Conservation (phyloP, 805 yeast species). For the Candida germanica region DNA sequence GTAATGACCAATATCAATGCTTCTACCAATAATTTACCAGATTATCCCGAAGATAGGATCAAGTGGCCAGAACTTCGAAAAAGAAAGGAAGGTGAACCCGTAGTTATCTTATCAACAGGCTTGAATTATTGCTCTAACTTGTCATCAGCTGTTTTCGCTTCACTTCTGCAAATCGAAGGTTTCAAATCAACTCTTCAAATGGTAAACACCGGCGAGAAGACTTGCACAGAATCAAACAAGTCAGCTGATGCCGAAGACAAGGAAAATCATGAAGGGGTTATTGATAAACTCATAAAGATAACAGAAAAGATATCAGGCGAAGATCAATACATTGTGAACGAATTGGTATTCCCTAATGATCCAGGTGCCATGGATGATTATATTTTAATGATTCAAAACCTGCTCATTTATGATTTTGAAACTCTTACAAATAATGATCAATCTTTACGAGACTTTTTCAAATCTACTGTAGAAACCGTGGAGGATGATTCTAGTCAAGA, state of each 20-base stretch:
- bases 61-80: slow-evolving; percentile 1
- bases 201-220: too few species aligned
- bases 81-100: slow-evolving; percentile 4
- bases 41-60: too few species aligned
- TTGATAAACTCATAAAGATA: too few species aligned
- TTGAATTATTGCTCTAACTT: not conserved
- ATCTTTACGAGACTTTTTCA: slow-evolving; percentile 17
- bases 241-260: too few species aligned
- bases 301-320: not conserved
- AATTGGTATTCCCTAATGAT: slow-evolving; percentile 7
- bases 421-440: slow-evolving; percentile 2
- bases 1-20: not conserved
- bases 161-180: slow-evolving; percentile 11
- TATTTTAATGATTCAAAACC: slow-evolving; percentile 16
- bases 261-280: too few species aligned
- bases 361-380: slow-evolving; percentile 18
- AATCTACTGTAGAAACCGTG: slow-evolving; percentile 26
- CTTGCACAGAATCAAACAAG: too few species aligned
- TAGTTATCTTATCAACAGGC: slow-evolving; percentile 4
- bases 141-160: slow-evolving; percentile 6
- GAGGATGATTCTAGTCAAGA: slow-evolving; percentile 17
- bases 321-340: slow-evolving; percentile 8
- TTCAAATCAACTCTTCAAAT: slow-evolving; percentile 6
- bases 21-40: not conserved
- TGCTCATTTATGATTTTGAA: slow-evolving; percentile 7